Evolutionary conservation across 805 yeast species (phyloP), one percentile per base, ranked within the genome.

Genomic region (Jamesozyma gamospora): DNA sequence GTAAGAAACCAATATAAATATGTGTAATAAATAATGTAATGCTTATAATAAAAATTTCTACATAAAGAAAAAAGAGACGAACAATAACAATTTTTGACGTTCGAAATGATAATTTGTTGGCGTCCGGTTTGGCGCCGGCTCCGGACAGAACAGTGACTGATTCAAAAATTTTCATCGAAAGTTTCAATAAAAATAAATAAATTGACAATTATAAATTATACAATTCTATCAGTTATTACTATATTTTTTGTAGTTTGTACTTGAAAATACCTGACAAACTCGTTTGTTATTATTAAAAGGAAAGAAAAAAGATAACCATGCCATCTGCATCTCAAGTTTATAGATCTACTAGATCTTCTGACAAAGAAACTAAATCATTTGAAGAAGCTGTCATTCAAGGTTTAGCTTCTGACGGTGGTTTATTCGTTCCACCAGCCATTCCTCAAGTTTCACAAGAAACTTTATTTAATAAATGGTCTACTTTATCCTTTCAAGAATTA

Each of bases 401-500:
- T 38, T 71, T 92, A 55, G 97, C 97, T 39, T 77, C 83, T 35
- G 99, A 94, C 60, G 98, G 98, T 49, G 99, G 99, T 31, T 74
- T 92, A 31, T 92, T 85, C 62, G 71, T 92, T 41, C 99, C 98
- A 34, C 73, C 92, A 13, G 68, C 60, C 35, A 83, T 88, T 50
- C 96, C 97, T 41, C 60, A 70, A 46, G 70, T 83, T 25, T 62
- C 57, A 45, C 68, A 79, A 5, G 57, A 66, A 11, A 73, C 72
- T 42, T 72, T 82, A 46, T 62, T 80, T 40, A 55, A 65, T 29
- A 64, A 69, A 45, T 90, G 97, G 97, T 65, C 74, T 40, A 71
- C 79, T 42, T 67, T 83, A 41, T 66, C 82, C 17, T 92, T 92
- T 65, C 79, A 81, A 60, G 90, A 90, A 45, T 71, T 92, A 43